These are phyloP conservation scores for Leptomonas seymouri DNA, from an alignment of 208 protist genomes.

Conservation along the genomic window DNA sequence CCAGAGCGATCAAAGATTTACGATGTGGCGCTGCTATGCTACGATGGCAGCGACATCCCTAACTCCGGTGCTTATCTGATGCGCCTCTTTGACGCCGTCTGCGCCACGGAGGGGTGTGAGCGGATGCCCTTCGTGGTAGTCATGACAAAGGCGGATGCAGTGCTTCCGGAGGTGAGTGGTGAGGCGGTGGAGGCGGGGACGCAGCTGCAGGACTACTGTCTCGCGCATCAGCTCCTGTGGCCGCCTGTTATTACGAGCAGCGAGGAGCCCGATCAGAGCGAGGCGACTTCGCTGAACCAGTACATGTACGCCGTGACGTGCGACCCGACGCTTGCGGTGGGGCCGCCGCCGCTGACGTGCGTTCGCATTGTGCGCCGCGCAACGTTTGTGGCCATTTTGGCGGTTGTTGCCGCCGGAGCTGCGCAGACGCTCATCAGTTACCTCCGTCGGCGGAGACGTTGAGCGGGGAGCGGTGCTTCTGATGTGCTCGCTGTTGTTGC, in stretches of 20 bases:
- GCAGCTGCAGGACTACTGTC: conserved; percentile 45
- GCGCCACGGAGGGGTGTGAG: conserved; percentile 23
- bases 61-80: conserved; percentile 50
- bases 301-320: conserved; percentile 74
- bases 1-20: conserved; percentile 52
- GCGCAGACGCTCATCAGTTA: conserved; percentile 26
- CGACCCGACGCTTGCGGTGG: conserved; percentile 79
- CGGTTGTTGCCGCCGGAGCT: conserved; percentile 31
- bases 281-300: conserved; percentile 66
- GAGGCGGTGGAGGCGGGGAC: conserved; percentile 4
- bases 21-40: conserved; percentile 84
- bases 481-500: neutral
- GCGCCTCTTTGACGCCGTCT: conserved; percentile 39
- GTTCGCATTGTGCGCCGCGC: conserved; percentile 60
- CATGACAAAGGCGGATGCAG: conserved; percentile 74
- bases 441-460: conserved; percentile 15
- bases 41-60: conserved; percentile 53
- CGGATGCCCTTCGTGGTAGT: conserved; percentile 80
- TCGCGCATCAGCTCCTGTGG: conserved; percentile 71
- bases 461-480: no score
- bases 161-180: conserved; percentile 1
- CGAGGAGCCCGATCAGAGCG: conserved; percentile 51
- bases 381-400: conserved; percentile 55
- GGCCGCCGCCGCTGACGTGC: conserved; percentile 58
- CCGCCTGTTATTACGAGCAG: conserved; percentile 79